Evolutionary conservation across 352 stramenopile species (phyloP).

Genomic region (Pythium aquatile): DNA sequence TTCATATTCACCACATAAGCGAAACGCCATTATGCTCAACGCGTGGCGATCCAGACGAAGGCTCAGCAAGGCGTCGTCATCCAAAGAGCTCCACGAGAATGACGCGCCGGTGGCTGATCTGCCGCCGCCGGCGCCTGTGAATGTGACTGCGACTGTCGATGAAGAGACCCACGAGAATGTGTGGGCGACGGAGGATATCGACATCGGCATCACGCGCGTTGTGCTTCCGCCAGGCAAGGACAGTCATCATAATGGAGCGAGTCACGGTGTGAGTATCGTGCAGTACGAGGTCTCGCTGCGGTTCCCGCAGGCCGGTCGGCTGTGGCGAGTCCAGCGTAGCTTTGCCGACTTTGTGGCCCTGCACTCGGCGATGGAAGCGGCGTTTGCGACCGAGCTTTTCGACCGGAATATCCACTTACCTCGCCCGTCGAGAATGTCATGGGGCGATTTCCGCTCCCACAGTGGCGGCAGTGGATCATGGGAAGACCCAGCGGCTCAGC

Average conservation of each 20-base stretch:
- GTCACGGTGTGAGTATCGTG: conserved; percentile 14
- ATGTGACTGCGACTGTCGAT: neutral
- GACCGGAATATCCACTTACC: conserved; percentile 44
- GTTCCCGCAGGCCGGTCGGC: conserved; percentile 37
- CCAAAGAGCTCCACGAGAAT: neutral
- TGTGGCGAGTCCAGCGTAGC: conserved; percentile 51
- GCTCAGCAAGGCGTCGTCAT: conserved; percentile 6
- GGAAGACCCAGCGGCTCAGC: conserved; percentile 32
- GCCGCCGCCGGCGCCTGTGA: neutral
- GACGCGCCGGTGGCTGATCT: neutral
- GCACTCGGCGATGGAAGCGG: conserved; percentile 33
- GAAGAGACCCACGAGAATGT: conserved; percentile 5
- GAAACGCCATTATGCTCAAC: conserved; percentile 13
- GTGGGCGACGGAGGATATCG: conserved; percentile 43
- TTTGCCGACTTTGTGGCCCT: conserved; percentile 53
- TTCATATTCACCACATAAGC: neutral
- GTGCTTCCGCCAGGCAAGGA: neutral
- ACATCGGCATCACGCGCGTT: conserved; percentile 51
- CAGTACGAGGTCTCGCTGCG: conserved; percentile 63
- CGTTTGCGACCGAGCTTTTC: conserved; percentile 29
- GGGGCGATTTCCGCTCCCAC: conserved; percentile 31
- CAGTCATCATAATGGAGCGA: neutral
- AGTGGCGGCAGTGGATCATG: neutral
- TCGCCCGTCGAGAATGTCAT: conserved; percentile 37
- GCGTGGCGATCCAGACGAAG: conserved; percentile 8